Base-by-base conservation (phyloP, 2,329 filamentous ascomycete genomes). In the Pseudocercospora musae region DNA sequence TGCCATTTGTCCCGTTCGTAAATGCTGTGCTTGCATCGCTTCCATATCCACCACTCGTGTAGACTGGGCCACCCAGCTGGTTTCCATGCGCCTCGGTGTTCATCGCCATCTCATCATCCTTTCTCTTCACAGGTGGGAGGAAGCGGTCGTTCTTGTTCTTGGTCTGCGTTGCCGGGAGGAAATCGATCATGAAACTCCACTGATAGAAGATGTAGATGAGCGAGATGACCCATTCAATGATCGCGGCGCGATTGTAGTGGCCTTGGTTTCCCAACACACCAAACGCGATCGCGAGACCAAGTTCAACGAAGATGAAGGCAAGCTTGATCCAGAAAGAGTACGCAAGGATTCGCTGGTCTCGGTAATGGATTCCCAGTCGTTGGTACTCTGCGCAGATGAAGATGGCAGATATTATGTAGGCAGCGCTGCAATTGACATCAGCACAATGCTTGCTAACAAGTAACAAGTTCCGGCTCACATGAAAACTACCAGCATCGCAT, bases 381-480 rank as follows among this genome's bases (percentile, higher is more conserved):
- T 95, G 89, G 76, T 96, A 97, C 76, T 97, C 92, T 79, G 86
- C 87, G 80, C 93, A 97, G 68, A 94, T 89, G 77, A 93, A 94
- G 69, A 97, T 84, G 60, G 94, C 93, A 4, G 88, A 91, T 59
- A 96, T 74, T 58, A 97, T 80, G 75, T 96, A 98, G 33, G 92
- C 95, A 13, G 77, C 87, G 56, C 52, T 54, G 18, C 15, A 11
- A 37, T 21, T 2, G 15, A 20, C 5, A n/a, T 54, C 29, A 54
- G 52, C 29, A 21, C 7, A 15, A 15, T 8, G 6, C 18, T 3
- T 9, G 5, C 8, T n/a, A n/a, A 40, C 10, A 31, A 10, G 8
- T 1, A 54, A 6, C 9, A 4, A 21, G 29, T 8, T 7, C 8
- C 27, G 1, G 23, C 52, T 54, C 29, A 54, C 52, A 97, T 91